A percentile compares a stretch with the other conserved stretches of the same genome.
Evolutionary conservation across 768 basidiomycete species (phyloP).

Genomic region (Rhizopogon roseolus): DNA sequence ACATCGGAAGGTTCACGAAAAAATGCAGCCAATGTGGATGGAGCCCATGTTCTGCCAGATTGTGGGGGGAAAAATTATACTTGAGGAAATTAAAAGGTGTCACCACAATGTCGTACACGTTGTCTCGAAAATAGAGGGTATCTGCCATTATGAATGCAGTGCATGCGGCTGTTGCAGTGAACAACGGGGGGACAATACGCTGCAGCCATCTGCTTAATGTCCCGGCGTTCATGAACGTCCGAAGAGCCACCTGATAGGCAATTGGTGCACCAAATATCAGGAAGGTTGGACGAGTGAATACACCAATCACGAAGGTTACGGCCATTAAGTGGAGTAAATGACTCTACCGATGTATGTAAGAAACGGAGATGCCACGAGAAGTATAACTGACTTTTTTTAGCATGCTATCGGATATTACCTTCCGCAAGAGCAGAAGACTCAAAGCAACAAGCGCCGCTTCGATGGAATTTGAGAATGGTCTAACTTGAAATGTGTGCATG

Average conservation of each 20-base stretch:
- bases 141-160: conserved; percentile 22
- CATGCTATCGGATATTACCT: conserved; percentile 3
- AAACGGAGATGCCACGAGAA: no score
- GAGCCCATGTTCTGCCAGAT: conserved; percentile 34
- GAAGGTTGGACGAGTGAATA: conserved; percentile 34
- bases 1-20: conserved; percentile 34
- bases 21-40: conserved; percentile 37
- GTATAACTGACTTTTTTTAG: background rate
- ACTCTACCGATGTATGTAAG: background rate
- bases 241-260: conserved; percentile 18
- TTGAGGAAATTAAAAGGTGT: conserved; percentile 34
- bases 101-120: conserved; percentile 15
- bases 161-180: conserved; percentile 13
- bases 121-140: conserved; percentile 28
- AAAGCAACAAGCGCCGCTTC: conserved; percentile 28
- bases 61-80: conserved; percentile 31
- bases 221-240: conserved; percentile 5
- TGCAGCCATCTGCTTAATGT: conserved; percentile 6
- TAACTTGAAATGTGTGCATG: conserved; percentile 31
- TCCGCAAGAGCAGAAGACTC: conserved; percentile 21
- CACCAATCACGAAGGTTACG: conserved; percentile 21
- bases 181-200: conserved; percentile 15
- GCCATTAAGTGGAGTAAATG: conserved; percentile 18
- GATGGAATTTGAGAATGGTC: conserved; percentile 36
- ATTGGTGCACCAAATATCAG: conserved; percentile 28